Percentiles rank a stretch among this genome's conserved stretches.
Evolutionary conservation across 164 flowering plant genomes (phyloP).

Genomic region (Vitis cinerea): DNA sequence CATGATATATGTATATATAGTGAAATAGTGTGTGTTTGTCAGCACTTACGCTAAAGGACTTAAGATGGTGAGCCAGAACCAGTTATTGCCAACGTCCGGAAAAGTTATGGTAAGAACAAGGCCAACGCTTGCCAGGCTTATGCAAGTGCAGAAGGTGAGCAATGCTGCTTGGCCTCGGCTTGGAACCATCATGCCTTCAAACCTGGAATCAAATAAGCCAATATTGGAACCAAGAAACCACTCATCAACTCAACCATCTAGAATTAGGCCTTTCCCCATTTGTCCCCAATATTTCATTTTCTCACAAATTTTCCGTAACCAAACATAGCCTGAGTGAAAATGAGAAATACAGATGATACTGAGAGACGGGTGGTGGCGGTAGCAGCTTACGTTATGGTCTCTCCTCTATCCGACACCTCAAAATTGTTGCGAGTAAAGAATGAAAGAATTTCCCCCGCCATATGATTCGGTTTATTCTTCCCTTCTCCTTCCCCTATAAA

Average conservation of each 20-base stretch:
- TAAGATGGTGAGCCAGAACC: slow-evolving; percentile 77
- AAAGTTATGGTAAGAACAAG: slow-evolving; percentile 88
- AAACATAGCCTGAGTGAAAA: neutral
- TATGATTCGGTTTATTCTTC: slow-evolving; percentile 61
- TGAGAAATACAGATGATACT: neutral
- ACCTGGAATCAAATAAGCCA: slow-evolving; percentile 37
- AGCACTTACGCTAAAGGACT: slow-evolving; percentile 88
- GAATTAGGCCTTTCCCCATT: too few relatives aligned
- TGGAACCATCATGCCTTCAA: slow-evolving; percentile 93
- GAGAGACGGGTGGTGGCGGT: neutral
- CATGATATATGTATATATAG: too few relatives aligned
- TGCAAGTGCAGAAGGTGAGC: slow-evolving; percentile 93
- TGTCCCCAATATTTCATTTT: too few relatives aligned
- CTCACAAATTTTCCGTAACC: neutral
- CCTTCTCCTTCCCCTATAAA: slow-evolving; percentile 57
- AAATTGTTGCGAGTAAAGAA: slow-evolving; percentile 93
- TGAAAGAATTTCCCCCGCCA: slow-evolving; percentile 86
- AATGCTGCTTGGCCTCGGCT: slow-evolving; percentile 93
- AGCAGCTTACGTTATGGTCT: slow-evolving; percentile 66
- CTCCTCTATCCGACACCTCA: slow-evolving; percentile 80
- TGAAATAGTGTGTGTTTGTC: neutral
- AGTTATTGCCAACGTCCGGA: slow-evolving; percentile 82
- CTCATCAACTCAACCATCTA: too few relatives aligned
- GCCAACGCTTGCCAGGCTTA: slow-evolving; percentile 88
- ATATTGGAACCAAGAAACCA: too few relatives aligned